Base-by-base conservation (phyloP, 495 filamentous ascomycete species). In the Rhypophila decipiens region DNA sequence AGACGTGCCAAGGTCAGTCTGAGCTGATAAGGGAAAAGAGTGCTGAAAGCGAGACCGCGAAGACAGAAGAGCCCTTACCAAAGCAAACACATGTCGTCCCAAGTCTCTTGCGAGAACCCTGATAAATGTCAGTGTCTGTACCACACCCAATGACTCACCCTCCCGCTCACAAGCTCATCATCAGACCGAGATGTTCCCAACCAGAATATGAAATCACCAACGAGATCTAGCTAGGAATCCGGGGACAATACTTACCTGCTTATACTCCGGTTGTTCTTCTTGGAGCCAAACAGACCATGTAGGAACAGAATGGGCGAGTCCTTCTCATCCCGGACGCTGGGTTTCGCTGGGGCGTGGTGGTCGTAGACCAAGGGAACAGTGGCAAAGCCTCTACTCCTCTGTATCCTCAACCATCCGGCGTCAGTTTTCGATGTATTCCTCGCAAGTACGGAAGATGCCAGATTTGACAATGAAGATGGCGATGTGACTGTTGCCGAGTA, bases 211-310 rank as follows among this genome's bases (percentile, higher is more conserved):
- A 17, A 9, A 17, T 8, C 4, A 5, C 13, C 50, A 12, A 33
- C 21, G 10, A 21, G 17, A 29, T 4, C 10, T 35, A 29, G 22
- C 18, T 34, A 29, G n/a, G n/a, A n/a, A n/a, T n/a, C n/a, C n/a
- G 24, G 35, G 34, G 39, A 23, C 21, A 12, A 17, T 3, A 70
- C 88, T 74, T 79, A 96, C 93, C 90, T 95, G 82, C 91, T 94
- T 52, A 98, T 93, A 65, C 79, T 90, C 66, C 91, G 71, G 60
- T 97, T 93, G 58, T 98, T 98, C 73, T 87, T 87, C 68, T 95
- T 96, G 34, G 88, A 95, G 19, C 93, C 93, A 61, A 98, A 97
- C 13, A 98, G 74, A 3, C 93, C 93, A 64, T 98, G 93, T 65
- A 97, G 77, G 51, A 98, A 80, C 53, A 98, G 66, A 48, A 98